These are phyloP conservation scores for Carex littledalei DNA, from an alignment of 176 grass and related monocot species.

Conservation along the genomic window DNA sequence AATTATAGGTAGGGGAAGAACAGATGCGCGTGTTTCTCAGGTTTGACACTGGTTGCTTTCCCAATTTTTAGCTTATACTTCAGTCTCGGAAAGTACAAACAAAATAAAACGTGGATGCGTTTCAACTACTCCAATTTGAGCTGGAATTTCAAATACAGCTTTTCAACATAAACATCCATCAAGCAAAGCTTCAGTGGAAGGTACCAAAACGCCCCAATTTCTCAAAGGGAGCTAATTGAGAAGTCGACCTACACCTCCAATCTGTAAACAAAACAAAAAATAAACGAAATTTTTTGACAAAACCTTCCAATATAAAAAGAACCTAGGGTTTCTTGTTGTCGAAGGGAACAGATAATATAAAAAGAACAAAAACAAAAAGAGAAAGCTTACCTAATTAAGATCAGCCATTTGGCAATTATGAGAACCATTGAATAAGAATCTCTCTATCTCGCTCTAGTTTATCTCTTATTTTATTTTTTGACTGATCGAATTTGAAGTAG, in stretches of 20 bases:
- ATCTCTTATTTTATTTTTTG: background rate
- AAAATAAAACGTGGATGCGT: background rate
- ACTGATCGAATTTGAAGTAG: background rate
- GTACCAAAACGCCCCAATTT: background rate
- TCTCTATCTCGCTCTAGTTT: background rate
- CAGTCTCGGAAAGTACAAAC: background rate
- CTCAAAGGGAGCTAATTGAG: background rate
- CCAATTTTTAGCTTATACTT: background rate
- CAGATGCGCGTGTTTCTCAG: background rate
- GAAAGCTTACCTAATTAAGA: conserved; percentile 21
- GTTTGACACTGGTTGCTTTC: background rate
- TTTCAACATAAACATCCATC: background rate
- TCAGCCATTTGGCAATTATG: conserved; percentile 2
- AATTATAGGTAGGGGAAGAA: background rate
- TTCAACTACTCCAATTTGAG: background rate
- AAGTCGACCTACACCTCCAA: background rate
- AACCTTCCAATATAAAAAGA: background rate
- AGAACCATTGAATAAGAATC: background rate
- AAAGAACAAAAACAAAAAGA: background rate
- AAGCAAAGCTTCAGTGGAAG: background rate
- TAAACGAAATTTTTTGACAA: background rate
- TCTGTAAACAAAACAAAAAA: background rate
- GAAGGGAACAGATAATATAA: background rate
- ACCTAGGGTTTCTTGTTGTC: conserved; percentile 16
- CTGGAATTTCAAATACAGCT: background rate